Evolutionary conservation across 208 protist species (phyloP).

Genomic region (Angomonas ambiguus): DNA sequence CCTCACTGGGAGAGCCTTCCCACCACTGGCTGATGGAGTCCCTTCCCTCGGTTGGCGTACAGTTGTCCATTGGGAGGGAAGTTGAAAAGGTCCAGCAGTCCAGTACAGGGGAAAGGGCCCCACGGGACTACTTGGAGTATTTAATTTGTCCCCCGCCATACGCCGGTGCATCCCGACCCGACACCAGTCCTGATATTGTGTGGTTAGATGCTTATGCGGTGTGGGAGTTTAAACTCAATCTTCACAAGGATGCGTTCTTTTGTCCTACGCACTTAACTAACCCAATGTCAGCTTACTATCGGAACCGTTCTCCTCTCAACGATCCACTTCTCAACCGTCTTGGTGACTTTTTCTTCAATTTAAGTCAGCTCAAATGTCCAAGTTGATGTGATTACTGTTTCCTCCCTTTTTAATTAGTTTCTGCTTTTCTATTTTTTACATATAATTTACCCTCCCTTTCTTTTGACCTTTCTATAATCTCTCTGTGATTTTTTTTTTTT

Average conservation of each 20-base stretch:
- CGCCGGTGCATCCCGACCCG: conserved; percentile 13
- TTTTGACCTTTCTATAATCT: not conserved
- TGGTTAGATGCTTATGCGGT: conserved; percentile 38
- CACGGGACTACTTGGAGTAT: conserved; percentile 21
- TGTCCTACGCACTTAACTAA: not conserved
- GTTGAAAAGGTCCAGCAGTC: not conserved
- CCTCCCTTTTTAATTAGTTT: not conserved
- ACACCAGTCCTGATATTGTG: conserved; percentile 25
- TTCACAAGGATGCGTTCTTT: conserved; percentile 44
- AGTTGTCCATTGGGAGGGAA: not conserved
- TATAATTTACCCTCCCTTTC: conserved; percentile 5
- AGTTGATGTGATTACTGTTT: conserved; percentile 10
- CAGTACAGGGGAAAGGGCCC: not conserved
- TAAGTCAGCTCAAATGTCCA: conserved; percentile 6
- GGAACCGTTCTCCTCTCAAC: not conserved
- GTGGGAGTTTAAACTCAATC: conserved; percentile 15
- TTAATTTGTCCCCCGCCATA: conserved; percentile 21
- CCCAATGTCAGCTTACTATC: too few relatives aligned
- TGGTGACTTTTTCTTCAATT: conserved; percentile 12
- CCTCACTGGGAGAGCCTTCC: not conserved
- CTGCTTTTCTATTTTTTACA: not conserved
- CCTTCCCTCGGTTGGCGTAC: not conserved
- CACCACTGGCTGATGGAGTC: not conserved
- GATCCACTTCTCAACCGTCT: not conserved
- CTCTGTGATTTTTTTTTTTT: conserved; percentile 12